Evolutionary conservation across 495 filamentous ascomycete genomes (phyloP).

Genomic region (Aspergillus haitiensis): DNA sequence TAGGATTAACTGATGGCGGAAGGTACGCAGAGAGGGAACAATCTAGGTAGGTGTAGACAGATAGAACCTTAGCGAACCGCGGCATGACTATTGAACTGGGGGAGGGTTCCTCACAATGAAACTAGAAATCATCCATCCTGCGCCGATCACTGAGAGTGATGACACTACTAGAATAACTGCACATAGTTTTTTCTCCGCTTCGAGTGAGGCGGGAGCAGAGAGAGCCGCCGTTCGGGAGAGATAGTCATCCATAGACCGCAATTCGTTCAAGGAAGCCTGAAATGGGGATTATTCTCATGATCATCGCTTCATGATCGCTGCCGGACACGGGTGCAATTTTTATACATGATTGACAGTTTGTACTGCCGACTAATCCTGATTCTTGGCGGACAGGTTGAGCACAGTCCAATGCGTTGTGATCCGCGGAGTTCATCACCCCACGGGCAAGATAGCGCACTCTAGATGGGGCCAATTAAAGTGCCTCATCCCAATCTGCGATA

Average conservation of each 20-base stretch:
- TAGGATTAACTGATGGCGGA: conserved; percentile 12
- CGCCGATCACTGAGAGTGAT: conserved; percentile 4
- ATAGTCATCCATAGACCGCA: conserved; percentile 5
- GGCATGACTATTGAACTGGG: neutral
- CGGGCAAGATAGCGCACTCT: neutral
- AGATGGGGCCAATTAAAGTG: neutral
- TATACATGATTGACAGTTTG: too few species aligned
- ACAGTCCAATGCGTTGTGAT: neutral
- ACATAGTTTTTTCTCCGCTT: conserved; percentile 14
- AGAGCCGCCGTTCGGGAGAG: neutral
- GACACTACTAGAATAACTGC: conserved; percentile 5
- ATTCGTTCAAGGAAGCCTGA: neutral
- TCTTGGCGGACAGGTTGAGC: too few species aligned
- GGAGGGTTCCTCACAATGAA: neutral
- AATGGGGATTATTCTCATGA: neutral
- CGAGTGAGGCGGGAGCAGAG: conserved; percentile 5
- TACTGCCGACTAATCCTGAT: too few species aligned
- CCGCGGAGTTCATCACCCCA: conserved; percentile 3
- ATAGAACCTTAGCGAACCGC: too few species aligned
- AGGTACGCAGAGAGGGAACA: conserved; percentile 13
- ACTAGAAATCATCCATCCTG: conserved; percentile 9
- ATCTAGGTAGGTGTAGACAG: neutral
- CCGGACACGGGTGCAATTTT: neutral
- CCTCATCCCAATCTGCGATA: neutral
- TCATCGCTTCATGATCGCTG: neutral